These are phyloP conservation scores for Aspergillus sp. DNA, from an alignment of 2,329 filamentous ascomycete species.

Conservation along the genomic window DNA sequence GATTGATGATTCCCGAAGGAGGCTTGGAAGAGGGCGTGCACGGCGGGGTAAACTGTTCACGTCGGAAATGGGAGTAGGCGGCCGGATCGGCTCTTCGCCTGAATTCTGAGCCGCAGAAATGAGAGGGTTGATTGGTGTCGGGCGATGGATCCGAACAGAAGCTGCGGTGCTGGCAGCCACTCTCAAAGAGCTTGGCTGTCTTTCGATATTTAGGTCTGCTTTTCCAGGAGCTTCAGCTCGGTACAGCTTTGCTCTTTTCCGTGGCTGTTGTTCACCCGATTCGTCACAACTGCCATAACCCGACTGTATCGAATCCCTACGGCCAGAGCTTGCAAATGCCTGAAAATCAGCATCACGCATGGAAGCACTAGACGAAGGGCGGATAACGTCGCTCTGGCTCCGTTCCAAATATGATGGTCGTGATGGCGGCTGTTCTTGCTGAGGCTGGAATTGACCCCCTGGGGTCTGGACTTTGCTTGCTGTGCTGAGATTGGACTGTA, in stretches of 20 bases:
- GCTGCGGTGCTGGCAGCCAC: constrained; percentile 90
- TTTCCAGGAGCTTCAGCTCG: constrained; percentile 71
- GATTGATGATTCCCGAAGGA: constrained; percentile 64
- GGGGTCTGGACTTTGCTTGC: constrained; percentile 41
- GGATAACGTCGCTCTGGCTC: constrained; percentile 48
- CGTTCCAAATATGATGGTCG: constrained; percentile 22
- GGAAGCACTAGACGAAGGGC: constrained; percentile 62
- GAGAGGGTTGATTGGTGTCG: constrained; percentile 54
- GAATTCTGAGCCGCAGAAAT: constrained; percentile 30
- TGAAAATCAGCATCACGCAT: constrained; percentile 42
- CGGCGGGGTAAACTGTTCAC: constrained; percentile 31
- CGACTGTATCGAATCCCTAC: constrained; percentile 42
- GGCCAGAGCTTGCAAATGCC: constrained; percentile 18
- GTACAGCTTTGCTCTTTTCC: constrained; percentile 78
- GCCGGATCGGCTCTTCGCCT: constrained; percentile 46
- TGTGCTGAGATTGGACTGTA: constrained; percentile 35
- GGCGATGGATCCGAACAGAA: constrained; percentile 80
- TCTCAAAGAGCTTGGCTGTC: constrained; percentile 74
- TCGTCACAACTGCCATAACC: constrained; percentile 76
- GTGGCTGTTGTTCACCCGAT: constrained; percentile 57
- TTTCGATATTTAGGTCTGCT: constrained; percentile 65
- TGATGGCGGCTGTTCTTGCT: constrained; percentile 21
- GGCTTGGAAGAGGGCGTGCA: constrained; percentile 44
- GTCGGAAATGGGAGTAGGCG: constrained; percentile 46
- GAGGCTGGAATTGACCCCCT: constrained; percentile 24